phyloP scores from a whole-genome alignment of 2,329 filamentous ascomycete genomes.

The Arthrobotrys entomopaga region DNA sequence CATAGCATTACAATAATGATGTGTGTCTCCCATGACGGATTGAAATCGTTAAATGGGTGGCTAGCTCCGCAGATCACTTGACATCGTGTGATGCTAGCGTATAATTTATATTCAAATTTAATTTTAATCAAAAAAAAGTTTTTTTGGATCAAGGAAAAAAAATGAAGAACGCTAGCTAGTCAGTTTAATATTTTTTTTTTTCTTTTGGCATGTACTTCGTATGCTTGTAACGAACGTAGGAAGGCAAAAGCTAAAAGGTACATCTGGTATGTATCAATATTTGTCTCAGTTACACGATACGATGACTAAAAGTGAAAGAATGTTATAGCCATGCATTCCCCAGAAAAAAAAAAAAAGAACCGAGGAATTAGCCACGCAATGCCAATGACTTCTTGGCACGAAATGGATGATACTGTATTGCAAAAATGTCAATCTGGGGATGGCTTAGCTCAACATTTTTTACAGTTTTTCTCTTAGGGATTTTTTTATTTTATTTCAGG shows the following conservation, averaged over 20 bases:
- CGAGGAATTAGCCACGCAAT: slow-evolving; percentile 31
- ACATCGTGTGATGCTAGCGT: slow-evolving; percentile 48
- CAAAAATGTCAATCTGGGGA: neutral
- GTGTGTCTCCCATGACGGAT: slow-evolving; percentile 32
- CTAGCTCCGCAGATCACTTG: slow-evolving; percentile 45
- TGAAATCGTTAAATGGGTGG: slow-evolving; percentile 23
- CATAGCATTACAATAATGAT: slow-evolving; percentile 5
- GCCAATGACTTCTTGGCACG: neutral
- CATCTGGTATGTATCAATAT: slow-evolving; percentile 3
- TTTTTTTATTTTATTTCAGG: slow-evolving; percentile 11
- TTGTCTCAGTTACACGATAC: slow-evolving; percentile 50
- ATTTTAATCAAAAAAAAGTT: neutral
- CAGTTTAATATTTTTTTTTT: too few relatives aligned
- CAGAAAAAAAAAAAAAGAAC: neutral
- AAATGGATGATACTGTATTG: slow-evolving; percentile 1
- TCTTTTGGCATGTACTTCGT: too few relatives aligned
- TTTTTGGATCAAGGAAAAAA: neutral
- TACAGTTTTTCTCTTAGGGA: too few relatives aligned
- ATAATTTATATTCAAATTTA: too few relatives aligned
- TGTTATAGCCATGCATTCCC: slow-evolving; percentile 8
- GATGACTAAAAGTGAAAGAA: slow-evolving; percentile 35
- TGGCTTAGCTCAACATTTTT: too few relatives aligned
- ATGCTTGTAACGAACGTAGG: neutral
- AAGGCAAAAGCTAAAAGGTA: neutral
- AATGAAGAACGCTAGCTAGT: neutral